phyloP scores from a whole-genome alignment of 495 filamentous ascomycete genomes.

The Penicillium cosmopolitanum region DNA sequence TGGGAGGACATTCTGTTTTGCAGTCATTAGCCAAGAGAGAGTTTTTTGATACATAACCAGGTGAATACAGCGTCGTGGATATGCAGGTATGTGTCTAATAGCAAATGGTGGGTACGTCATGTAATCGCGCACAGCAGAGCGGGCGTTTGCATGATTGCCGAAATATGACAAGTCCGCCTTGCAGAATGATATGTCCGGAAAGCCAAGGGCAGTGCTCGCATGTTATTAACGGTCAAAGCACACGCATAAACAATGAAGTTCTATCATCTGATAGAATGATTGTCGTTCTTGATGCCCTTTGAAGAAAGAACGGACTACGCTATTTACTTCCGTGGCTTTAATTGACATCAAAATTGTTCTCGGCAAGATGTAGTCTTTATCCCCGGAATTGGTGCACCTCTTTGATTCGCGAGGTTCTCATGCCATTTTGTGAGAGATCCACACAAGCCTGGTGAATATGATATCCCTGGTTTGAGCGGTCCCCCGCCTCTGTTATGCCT shows the following conservation, averaged over 20 bases:
- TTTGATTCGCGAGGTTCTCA: conserved; percentile 11
- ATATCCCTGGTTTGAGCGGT: conserved; percentile 15
- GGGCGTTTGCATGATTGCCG: neutral
- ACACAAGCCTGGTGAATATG: conserved; percentile 15
- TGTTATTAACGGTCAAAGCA: conserved; percentile 10
- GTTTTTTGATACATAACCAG: neutral
- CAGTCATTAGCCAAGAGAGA: too few species aligned
- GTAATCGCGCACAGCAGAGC: neutral
- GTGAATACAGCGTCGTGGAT: neutral
- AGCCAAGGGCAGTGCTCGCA: conserved; percentile 5
- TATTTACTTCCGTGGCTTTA: conserved; percentile 9
- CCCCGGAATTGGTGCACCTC: conserved; percentile 5
- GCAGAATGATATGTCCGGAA: conserved; percentile 16
- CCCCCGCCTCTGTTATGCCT: neutral
- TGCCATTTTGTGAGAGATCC: conserved; percentile 7
- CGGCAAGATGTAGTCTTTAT: neutral
- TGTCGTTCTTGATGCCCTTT: conserved; percentile 6
- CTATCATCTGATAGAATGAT: conserved; percentile 10
- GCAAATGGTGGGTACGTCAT: neutral
- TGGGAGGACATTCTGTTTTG: too few species aligned
- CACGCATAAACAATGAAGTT: neutral
- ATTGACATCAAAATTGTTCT: conserved; percentile 11
- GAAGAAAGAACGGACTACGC: neutral
- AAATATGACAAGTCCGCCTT: conserved; percentile 14
- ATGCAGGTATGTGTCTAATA: neutral